A percentile compares a stretch with the other conserved stretches of the same genome.
Evolutionary conservation across 2,329 filamentous ascomycete genomes (phyloP).

Genomic region (Gnomoniopsis sp.): DNA sequence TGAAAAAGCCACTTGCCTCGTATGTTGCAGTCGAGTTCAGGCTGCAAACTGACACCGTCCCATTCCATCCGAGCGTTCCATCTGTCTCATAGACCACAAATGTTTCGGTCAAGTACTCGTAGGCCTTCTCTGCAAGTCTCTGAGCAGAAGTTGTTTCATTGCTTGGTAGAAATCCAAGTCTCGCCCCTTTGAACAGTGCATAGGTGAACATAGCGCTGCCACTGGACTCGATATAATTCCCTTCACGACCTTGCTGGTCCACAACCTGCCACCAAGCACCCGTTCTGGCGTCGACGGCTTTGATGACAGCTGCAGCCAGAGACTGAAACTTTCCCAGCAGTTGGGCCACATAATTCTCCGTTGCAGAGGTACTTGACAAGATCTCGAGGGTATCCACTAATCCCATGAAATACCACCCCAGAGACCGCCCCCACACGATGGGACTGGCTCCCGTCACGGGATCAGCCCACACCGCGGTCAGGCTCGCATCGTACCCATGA

Average conservation of each 20-base stretch:
- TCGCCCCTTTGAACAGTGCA: conserved; percentile 31
- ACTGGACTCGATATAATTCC: conserved; percentile 36
- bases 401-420: conserved; percentile 35
- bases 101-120: conserved; percentile 35
- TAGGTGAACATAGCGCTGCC: conserved; percentile 34
- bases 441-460: conserved; percentile 43
- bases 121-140: conserved; percentile 33
- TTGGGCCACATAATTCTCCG: not conserved
- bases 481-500: conserved; percentile 49
- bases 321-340: not conserved
- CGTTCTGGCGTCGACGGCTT: conserved; percentile 13
- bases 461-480: conserved; percentile 45
- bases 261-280: conserved; percentile 36
- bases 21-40: conserved; percentile 41
- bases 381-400: conserved; percentile 32
- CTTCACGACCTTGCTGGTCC: conserved; percentile 19
- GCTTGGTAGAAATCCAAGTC: conserved; percentile 28
- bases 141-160: conserved; percentile 23
- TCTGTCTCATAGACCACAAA: conserved; percentile 40
- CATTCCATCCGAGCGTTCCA: conserved; percentile 41
- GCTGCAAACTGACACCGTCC: conserved; percentile 45
- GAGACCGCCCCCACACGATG: conserved; percentile 46
- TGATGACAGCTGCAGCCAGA: conserved; percentile 1
- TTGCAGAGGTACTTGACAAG: not conserved
- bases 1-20: conserved; percentile 31